These are phyloP conservation scores for Boletellus deceptivus DNA, from an alignment of 1,284 basidiomycete genomes.

Conservation along the genomic window DNA sequence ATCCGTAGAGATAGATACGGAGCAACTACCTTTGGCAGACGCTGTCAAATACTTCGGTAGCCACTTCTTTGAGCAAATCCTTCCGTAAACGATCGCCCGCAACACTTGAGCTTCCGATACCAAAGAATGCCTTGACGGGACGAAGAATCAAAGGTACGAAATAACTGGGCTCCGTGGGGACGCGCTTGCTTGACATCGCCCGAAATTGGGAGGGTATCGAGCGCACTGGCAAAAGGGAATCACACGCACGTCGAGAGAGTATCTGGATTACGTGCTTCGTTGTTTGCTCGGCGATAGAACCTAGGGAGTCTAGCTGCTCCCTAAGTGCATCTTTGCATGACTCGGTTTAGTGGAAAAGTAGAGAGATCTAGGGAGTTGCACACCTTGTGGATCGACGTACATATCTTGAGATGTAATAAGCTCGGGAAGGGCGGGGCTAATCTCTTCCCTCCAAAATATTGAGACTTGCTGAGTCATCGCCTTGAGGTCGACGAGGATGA, in stretches of 20 bases:
- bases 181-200: slow-evolving; percentile 72
- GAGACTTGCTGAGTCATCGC: slow-evolving; percentile 49
- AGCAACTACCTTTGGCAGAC: slow-evolving; percentile 62
- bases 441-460: slow-evolving; percentile 65
- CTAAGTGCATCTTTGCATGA: slow-evolving; percentile 52
- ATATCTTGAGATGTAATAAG: slow-evolving; percentile 35
- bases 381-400: slow-evolving; percentile 53
- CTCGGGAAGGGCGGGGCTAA: slow-evolving; percentile 56
- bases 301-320: slow-evolving; percentile 48
- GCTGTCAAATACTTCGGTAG: slow-evolving; percentile 68
- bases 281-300: slow-evolving; percentile 50
- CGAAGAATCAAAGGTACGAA: slow-evolving; percentile 82
- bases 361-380: slow-evolving; percentile 1
- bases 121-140: slow-evolving; percentile 80
- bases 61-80: slow-evolving; percentile 52
- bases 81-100: slow-evolving; percentile 58
- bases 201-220: slow-evolving; percentile 87
- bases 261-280: slow-evolving; percentile 69
- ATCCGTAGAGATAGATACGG: neutral
- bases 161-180: slow-evolving; percentile 75
- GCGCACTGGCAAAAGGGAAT: slow-evolving; percentile 83
- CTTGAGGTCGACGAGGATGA: slow-evolving; percentile 63
- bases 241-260: slow-evolving; percentile 76
- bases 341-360: neutral
- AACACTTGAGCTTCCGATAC: slow-evolving; percentile 51